Base-by-base conservation (phyloP, 2,329 filamentous ascomycete genomes). In the Arachnomyces sp. region DNA sequence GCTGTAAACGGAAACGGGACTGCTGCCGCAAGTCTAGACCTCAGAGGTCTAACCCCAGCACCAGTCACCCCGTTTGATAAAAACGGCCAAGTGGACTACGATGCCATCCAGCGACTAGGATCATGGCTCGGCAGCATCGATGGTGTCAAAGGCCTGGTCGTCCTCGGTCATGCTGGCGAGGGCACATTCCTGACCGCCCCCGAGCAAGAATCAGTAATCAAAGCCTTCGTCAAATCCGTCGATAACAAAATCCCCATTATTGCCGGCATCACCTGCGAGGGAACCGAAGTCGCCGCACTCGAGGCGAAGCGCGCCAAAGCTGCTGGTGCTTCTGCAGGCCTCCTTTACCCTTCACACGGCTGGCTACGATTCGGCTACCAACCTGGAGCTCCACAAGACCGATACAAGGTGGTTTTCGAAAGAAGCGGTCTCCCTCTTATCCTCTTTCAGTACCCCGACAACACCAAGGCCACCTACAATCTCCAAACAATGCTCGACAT, bases 361-460 rank as follows among this genome's bases (percentile, higher is more conserved):
- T 74, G 71, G 71, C 52, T 74, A 16, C 66, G 71, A n/a, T 74
- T 74, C 46, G 71, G 71, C 7, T 74, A 74, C 48, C 71, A 74
- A 47, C 56, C 61, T 9, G 71, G 70, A 17, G 71, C 71, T 7
- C 70, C 71, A 2, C 70, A 74, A 46, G 70, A 73, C 47, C 63
- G 71, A 28, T 74, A 74, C 59, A 64, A 62, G 51, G 57, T 56
- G 1, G 70, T 74, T 6, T 73, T 68, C 43, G 71, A 73, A 58
- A 62, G 64, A 31, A 70, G 66, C 18, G 59, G 64, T 2, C 58
- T 74, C 33, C 71, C 71, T 3, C 56, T 74, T 28, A 73, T 74
- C 40, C 59, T 74, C 3, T 74, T 74, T 56, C 70, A 74, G 51
- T 74, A 74, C 37, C 70, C 70, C 11, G 70, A 74, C 54, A 66